These are phyloP conservation scores for Crucihimalaya himalaica DNA, from an alignment of 345 rosid genomes.

Conservation along the genomic window DNA sequence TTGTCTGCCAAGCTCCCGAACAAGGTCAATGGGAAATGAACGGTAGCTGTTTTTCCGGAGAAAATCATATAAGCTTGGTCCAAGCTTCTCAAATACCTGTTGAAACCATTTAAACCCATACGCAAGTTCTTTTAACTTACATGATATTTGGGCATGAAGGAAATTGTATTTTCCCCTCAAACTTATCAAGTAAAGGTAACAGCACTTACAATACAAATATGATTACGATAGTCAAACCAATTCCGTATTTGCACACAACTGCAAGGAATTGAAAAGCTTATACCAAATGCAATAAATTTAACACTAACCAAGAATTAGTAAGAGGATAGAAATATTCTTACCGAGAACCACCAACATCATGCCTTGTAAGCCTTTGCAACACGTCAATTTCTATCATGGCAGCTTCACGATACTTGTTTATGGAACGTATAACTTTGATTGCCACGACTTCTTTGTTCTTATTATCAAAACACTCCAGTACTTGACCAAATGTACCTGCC, in stretches of 20 bases:
- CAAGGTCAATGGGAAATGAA: conserved; percentile 98
- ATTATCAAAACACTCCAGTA: conserved; percentile 81
- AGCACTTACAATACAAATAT: conserved; percentile 99
- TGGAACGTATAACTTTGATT: conserved; percentile 77
- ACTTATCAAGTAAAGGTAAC: conserved; percentile 57
- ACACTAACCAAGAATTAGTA: conserved; percentile 15
- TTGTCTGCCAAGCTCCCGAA: conserved; percentile 99
- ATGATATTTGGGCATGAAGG: conserved; percentile 44
- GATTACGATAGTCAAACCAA: conserved; percentile 99
- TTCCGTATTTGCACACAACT: conserved; percentile 99
- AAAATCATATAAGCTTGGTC: conserved; percentile 99
- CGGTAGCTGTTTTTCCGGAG: conserved; percentile 98
- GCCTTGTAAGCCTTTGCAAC: conserved; percentile 76
- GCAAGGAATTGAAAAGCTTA: conserved; percentile 85
- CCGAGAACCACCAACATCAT: conserved; percentile 73
- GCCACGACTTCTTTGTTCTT: conserved; percentile 82
- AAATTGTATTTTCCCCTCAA: conserved; percentile 44
- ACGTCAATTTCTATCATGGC: conserved; percentile 89
- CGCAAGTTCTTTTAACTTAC: conserved; percentile 78
- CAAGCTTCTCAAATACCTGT: conserved; percentile 99
- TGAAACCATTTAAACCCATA: conserved; percentile 84
- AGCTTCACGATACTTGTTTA: conserved; percentile 84
- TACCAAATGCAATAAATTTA: conserved; percentile 48
- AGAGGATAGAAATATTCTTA: conserved; percentile 44
- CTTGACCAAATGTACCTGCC: conserved; percentile 86